Evolutionary conservation across 805 yeast species (phyloP), one percentile per base, ranked within the genome.

Genomic region (Alloascoidea hylecoeti): DNA sequence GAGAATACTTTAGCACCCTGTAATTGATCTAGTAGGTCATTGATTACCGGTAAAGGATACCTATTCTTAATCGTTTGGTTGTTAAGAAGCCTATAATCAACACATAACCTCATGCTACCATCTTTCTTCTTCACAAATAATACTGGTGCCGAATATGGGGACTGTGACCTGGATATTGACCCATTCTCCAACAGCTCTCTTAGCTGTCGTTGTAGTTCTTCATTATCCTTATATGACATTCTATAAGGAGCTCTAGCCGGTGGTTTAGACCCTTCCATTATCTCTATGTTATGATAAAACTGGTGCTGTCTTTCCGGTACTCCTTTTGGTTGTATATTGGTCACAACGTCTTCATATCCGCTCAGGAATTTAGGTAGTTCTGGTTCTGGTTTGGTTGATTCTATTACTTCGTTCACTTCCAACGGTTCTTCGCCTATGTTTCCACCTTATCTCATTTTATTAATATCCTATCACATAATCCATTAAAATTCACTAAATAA

Each of bases 41-140:
- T 48, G 4, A 42, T 46, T 12, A n/a, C 15, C 13, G 51, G 51
- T 2, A 49, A 12, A n/a, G 50, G 50, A 28, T 35, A 49, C 27
- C 34, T 30, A 23, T 49, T 41, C 16, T 42, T 40, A 6, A 40
- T 35, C 3, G 49, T 48, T 18, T 32, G 34, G 3, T 27, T 17
- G 30, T 49, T 47, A 14, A 46, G 37, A 6, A 18, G 30, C 17
- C 51, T 12, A 18, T 34, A 49, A 37, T 49, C 52, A 2, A 42
- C 36, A 23, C 47, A 44, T 36, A 49, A 33, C 12, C 49, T 36
- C 16, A 42, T 2, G 5, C 32, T 16, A 15, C 43, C 42, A 37
- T 46, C 47, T 28, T 46, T 46, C 41, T 45, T 44, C 33, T 39
- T 39, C 3, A 46, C 49, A 15, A 46, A 45, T 18, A 43, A 18